phyloP scores from a whole-genome alignment of 768 basidiomycete species.

The Lentinula boryana region DNA sequence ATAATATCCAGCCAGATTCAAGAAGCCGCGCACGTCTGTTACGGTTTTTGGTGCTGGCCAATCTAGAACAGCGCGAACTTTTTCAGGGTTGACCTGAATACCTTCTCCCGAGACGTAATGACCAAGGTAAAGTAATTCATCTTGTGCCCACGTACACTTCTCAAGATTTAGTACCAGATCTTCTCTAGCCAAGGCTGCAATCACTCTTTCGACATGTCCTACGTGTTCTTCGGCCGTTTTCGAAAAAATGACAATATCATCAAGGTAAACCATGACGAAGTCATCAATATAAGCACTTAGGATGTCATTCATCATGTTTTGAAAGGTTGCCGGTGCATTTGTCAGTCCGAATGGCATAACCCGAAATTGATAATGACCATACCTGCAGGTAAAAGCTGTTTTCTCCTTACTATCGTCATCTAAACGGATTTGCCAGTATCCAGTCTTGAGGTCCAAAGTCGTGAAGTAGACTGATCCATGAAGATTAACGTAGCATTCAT shows the following conservation, averaged over 20 bases:
- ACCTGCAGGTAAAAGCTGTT: constrained; percentile 29
- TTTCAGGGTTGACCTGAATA: not conserved
- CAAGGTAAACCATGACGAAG: constrained; percentile 25
- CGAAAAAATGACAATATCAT: constrained; percentile 25
- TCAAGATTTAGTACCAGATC: constrained; percentile 18
- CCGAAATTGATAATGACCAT: constrained; percentile 26
- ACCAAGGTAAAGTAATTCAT: constrained; percentile 15
- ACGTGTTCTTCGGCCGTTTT: too few relatives aligned
- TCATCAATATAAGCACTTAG: constrained; percentile 19
- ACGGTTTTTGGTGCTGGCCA: not conserved
- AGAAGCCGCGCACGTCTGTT: not conserved
- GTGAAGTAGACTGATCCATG: constrained; percentile 16
- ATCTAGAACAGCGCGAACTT: not conserved
- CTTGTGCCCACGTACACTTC: constrained; percentile 19
- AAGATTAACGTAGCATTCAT: constrained; percentile 9
- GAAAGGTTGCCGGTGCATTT: constrained; percentile 20
- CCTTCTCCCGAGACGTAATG: not conserved
- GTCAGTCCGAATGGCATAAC: constrained; percentile 25
- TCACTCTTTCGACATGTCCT: constrained; percentile 7
- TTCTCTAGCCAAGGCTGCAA: constrained; percentile 12
- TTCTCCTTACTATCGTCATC: constrained; percentile 24
- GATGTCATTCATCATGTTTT: constrained; percentile 21
- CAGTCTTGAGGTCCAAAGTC: constrained; percentile 24
- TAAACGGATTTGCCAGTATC: constrained; percentile 29
- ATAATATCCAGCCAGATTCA: not conserved